Conservation (phyloP, 225 moss, liverwort and hornwort genomes). For the Polytrichum formosum region DNA sequence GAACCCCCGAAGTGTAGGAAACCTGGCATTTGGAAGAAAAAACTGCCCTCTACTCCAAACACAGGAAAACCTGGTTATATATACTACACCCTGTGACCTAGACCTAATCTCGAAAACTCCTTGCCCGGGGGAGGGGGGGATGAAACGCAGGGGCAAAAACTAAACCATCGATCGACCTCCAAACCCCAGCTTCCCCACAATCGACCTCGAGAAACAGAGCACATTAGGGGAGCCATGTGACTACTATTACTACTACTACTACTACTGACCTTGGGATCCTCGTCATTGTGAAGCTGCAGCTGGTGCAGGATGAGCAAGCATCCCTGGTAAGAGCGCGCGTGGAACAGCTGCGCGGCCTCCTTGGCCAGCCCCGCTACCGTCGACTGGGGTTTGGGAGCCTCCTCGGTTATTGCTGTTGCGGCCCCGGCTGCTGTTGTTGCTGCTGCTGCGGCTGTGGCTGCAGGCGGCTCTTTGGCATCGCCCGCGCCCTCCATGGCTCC, state of each 20-base stretch:
- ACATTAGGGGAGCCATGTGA: not conserved
- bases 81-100: no score
- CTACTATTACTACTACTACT: not conserved
- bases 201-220: no score
- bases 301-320: conserved; percentile 80
- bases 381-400: conserved; percentile 38
- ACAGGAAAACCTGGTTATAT: no score
- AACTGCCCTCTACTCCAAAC: no score
- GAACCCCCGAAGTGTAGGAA: no score
- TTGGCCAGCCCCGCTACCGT: conserved; percentile 77
- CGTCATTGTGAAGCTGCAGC: conserved; percentile 86
- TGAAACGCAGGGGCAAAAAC: no score
- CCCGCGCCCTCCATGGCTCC: conserved; percentile 7
- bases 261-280: conserved; percentile 68
- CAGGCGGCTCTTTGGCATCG: conserved; percentile 7
- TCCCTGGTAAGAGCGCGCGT: conserved; percentile 73
- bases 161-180: not conserved
- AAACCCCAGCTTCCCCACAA: not conserved
- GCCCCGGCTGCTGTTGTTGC: not conserved
- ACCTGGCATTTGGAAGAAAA: no score
- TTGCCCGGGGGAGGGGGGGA: no score
- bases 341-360: conserved; percentile 88
- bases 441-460: not conserved
- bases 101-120: no score
- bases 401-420: not conserved